Evolutionary conservation across 768 basidiomycete species (phyloP).

Genomic region (Suillus weaverae): DNA sequence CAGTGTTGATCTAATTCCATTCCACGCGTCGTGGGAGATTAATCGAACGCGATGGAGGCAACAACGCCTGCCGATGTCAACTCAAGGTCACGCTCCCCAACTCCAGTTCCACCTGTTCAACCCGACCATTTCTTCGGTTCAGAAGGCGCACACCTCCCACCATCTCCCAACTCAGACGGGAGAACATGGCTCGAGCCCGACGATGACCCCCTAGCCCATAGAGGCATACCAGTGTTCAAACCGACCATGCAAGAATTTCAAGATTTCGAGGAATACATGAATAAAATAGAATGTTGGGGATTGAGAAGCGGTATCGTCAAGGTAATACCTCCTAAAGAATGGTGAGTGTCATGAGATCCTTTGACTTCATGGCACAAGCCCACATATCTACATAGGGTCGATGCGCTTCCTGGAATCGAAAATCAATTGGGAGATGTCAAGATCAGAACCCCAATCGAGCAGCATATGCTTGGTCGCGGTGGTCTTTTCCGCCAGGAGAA

Average conservation of each 20-base stretch:
- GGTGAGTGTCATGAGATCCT: slow-evolving; percentile 50
- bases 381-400: slow-evolving; percentile 50
- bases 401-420: slow-evolving; percentile 68
- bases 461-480: slow-evolving; percentile 83
- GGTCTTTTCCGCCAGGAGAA: slow-evolving; percentile 92
- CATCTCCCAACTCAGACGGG: slow-evolving; percentile 64
- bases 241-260: slow-evolving; percentile 90
- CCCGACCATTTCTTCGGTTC: slow-evolving; percentile 84
- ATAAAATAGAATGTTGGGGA: slow-evolving; percentile 87
- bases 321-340: slow-evolving; percentile 92
- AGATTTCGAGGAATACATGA: slow-evolving; percentile 92
- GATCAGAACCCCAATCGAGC: slow-evolving; percentile 90
- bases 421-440: slow-evolving; percentile 73
- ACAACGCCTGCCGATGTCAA: slow-evolving; percentile 7
- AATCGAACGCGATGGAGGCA: slow-evolving; percentile 20
- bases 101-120: slow-evolving; percentile 56
- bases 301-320: slow-evolving; percentile 90
- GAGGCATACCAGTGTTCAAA: slow-evolving; percentile 95
- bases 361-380: slow-evolving; percentile 11
- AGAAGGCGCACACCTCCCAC: slow-evolving; percentile 45
- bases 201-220: slow-evolving; percentile 77
- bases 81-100: slow-evolving; percentile 47
- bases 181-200: slow-evolving; percentile 72
- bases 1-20: not conserved
- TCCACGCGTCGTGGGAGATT: slow-evolving; percentile 13